A percentile compares a stretch with the other conserved stretches of the same genome.
These are phyloP conservation scores for Cucurbita moschata DNA, from an alignment of 306 rosid genomes.

Conservation along the genomic window DNA sequence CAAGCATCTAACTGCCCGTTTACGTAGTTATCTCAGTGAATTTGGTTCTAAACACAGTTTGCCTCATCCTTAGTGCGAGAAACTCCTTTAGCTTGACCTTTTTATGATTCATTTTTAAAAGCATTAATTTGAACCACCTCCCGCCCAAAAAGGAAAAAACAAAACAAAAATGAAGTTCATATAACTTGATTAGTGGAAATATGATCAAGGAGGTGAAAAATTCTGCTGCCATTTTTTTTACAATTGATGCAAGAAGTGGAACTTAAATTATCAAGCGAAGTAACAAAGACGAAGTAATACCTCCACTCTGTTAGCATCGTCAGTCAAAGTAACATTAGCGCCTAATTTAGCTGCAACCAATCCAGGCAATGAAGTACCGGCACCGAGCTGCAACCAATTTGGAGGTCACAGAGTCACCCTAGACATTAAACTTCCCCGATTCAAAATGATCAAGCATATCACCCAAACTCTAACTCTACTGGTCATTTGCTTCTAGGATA, in stretches of 20 bases:
- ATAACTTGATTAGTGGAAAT: background rate
- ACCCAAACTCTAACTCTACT: background rate
- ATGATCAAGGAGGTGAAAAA: background rate
- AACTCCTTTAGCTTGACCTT: background rate
- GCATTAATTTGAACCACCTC: background rate
- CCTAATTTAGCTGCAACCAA: slow-evolving; percentile 69
- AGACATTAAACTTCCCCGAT: background rate
- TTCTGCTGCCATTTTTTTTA: background rate
- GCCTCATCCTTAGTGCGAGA: background rate
- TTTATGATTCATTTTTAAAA: background rate
- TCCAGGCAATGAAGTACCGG: slow-evolving; percentile 77
- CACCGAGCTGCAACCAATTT: slow-evolving; percentile 45
- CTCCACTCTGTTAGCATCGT: slow-evolving; percentile 42
- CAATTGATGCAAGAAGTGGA: background rate
- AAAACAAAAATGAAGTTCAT: background rate
- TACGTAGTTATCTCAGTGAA: background rate
- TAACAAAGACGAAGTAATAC: slow-evolving; percentile 14
- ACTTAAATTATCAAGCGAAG: background rate
- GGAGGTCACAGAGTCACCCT: background rate
- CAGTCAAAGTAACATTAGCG: slow-evolving; percentile 58
- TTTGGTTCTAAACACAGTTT: background rate
- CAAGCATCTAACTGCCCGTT: background rate
- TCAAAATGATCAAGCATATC: background rate
- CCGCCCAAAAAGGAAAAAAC: background rate
- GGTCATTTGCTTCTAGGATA: background rate